Evolutionary conservation across 225 moss, liverwort and hornwort genomes (phyloP).

Genomic region (Anthoceros angustus): DNA sequence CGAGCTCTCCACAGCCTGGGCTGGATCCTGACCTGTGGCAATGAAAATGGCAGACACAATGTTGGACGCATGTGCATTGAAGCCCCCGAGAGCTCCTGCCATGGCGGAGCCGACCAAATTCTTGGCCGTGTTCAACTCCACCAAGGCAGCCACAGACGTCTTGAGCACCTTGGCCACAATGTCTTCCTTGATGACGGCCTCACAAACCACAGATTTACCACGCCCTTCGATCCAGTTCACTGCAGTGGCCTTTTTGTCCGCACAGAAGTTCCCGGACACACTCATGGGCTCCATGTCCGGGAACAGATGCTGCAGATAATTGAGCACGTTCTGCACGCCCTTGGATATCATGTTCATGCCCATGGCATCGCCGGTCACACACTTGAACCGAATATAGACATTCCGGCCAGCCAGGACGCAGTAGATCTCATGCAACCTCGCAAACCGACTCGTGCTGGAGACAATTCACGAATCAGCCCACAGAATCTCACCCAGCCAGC

Average conservation of each 20-base stretch:
- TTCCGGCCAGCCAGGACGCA: conserved; percentile 30
- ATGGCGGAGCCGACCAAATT: conserved; percentile 34
- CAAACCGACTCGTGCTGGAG: conserved; percentile 48
- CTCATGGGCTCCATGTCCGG: conserved; percentile 50
- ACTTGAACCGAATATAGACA: conserved; percentile 26
- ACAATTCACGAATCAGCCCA: not conserved
- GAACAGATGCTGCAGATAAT: conserved; percentile 41
- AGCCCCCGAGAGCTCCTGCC: conserved; percentile 34
- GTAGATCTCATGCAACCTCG: conserved; percentile 27
- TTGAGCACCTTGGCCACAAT: conserved; percentile 32
- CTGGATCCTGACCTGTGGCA: conserved; percentile 41
- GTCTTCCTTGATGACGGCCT: conserved; percentile 31
- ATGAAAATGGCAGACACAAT: conserved; percentile 38
- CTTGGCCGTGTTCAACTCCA: conserved; percentile 29
- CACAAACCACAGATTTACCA: conserved; percentile 52
- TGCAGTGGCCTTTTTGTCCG: conserved; percentile 56
- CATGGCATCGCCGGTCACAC: conserved; percentile 47
- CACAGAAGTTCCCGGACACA: conserved; percentile 52
- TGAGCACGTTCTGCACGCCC: conserved; percentile 43
- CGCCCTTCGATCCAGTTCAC: conserved; percentile 56
- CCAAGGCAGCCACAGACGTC: conserved; percentile 23
- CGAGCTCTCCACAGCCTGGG: conserved; percentile 38
- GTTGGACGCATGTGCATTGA: conserved; percentile 40
- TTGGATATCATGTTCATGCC: conserved; percentile 67
- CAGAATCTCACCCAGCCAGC: not conserved